Base-by-base conservation (phyloP, 2,329 filamentous ascomycete species). In the Celoporthe dispersa region DNA sequence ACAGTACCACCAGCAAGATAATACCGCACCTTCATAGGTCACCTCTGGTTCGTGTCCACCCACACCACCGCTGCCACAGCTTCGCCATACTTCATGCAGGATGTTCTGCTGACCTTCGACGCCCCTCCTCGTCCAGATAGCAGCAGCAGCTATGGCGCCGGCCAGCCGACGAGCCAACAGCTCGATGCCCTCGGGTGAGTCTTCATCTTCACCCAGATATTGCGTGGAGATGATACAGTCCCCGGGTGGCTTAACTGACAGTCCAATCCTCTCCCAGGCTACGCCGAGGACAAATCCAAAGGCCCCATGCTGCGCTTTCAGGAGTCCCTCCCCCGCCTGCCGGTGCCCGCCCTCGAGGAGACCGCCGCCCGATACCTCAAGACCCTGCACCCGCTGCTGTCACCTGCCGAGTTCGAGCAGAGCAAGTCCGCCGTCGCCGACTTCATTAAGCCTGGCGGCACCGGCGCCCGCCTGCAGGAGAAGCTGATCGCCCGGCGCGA, bases 401-500 rank as follows among this genome's bases (percentile, higher is more conserved):
- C 88, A 57, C 80, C 87, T 51, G 80, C 83, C 75, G 93, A 96
- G 80, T 90, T 90, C 75, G 89, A 91, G 76, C 82, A 84, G 70
- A 94, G 92, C 78, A 91, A 92, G 79, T 92, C 92, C 78, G 94
- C 93, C 41, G 94, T 99, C 48, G 86, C 93, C 72, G 93, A 94
- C 8, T 98, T 99, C 81, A 84, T 97, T 75, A 90, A 91, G 75
- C 93, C 95, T n/a, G 94, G 93, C 69, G 93, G 94, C 53, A 85
- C 91, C 66, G 96, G 95, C 72, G 87, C 91, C 79, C 89, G 89
- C 77, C 90, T 99, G 59, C 96, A 99, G 84, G 91, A 97, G 79
- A 92, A 95, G 80, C 86, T 99, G 74, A 77, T 95, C 66, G 93
- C 92, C 70, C 89, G 90, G 73, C 88, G 92, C 72, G 92, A 94